Conservation (phyloP, 148 eudicot genomes). For the Arbutus unedo region DNA sequence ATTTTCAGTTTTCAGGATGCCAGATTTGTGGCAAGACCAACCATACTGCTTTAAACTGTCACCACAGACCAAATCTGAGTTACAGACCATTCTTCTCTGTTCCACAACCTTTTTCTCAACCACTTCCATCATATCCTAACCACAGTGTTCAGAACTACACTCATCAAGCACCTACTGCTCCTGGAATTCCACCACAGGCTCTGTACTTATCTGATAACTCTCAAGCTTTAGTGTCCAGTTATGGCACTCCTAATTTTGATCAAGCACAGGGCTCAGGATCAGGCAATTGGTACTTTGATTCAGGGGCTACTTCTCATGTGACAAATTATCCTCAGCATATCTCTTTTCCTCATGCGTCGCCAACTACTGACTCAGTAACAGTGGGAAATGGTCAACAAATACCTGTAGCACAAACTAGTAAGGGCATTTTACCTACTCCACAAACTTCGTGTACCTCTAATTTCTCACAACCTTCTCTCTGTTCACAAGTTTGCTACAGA, state of each 20-base stretch:
- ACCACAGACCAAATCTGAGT: background rate
- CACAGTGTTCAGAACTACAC: too few relatives aligned
- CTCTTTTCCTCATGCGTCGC: too few relatives aligned
- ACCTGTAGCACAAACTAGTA: background rate
- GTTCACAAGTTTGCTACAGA: background rate
- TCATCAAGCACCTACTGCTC: background rate
- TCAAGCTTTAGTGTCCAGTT: background rate
- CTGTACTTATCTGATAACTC: too few relatives aligned
- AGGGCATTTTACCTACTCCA: background rate
- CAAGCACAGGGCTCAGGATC: background rate
- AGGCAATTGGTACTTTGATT: background rate
- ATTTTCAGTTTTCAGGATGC: background rate
- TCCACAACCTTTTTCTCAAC: too few relatives aligned
- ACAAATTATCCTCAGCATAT: background rate
- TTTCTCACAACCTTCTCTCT: background rate
- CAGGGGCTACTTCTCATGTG: background rate
- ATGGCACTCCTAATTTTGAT: background rate
- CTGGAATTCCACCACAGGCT: too few relatives aligned
- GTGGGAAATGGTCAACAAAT: background rate
- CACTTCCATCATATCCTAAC: too few relatives aligned
- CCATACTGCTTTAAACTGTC: background rate
- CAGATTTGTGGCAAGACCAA: background rate
- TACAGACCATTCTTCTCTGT: background rate
- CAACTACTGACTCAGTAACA: too few relatives aligned
- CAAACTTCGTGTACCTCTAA: background rate